Evolutionary conservation across 257 asterid species (phyloP), one percentile per base, ranked within the genome.

Genomic region (Solanum microdontum): DNA sequence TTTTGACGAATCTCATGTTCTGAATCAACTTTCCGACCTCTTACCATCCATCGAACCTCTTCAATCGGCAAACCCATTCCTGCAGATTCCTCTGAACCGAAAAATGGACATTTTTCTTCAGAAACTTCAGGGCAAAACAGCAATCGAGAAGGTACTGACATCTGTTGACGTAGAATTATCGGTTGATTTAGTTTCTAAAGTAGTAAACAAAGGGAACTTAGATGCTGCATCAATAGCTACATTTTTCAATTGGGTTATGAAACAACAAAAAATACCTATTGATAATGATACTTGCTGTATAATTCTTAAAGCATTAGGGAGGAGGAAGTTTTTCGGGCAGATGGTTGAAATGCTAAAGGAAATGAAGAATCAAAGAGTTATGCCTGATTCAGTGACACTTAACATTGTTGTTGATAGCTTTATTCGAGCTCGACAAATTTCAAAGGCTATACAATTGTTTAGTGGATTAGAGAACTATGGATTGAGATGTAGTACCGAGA

Each of bases 201-300:
- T 95, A 12, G 90, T 97, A 84, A 93, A 93, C 45, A 89, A 86
- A 58, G 99, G 98, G 19, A 88, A 90, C 87, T 89, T 97, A 88
- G 88, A 93, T 45, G 98, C 94, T 66, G 92, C 93, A 60, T 87
- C 94, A 11, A 95, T 97, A 90, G 88, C 93, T 60, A 77, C 40
- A 76, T 94, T 97, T 84, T 94, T 95, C 77, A 77, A 90, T 88
- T 97, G 98, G 98, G 98, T 93, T 17, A 88, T 93, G 34, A 89
- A 90, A 87, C 96, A 93, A 68, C 91, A 88, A 30, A 87, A 62
- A 39, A 6, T 94, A 48, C 87, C 89, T 4, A 85, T 77, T 4
- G 89, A 90, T 66, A 45, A 89, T 24, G 82, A n/a, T 32, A 33
- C 89, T 73, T 93, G 87, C 87, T 92, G 93, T 90, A 39, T 93